Base-by-base conservation (phyloP, 352 stramenopile species). In the Hyphochytrium catenoides region DNA sequence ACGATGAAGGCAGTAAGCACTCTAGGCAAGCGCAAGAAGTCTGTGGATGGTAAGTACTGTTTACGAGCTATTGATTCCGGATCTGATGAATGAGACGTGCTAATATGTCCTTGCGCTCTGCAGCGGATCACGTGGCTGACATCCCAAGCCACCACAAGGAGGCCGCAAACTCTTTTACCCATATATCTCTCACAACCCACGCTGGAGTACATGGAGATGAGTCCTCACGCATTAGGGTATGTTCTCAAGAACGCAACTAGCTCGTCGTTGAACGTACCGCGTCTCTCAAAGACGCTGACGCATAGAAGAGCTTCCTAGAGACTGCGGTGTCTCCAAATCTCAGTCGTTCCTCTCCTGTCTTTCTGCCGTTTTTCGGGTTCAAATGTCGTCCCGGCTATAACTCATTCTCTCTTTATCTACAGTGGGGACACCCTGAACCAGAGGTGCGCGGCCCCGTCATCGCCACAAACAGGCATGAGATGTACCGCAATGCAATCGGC, bases 401-500 rank as follows among this genome's bases (percentile, higher is more conserved):
- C n/a, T n/a, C n/a, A n/a, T n/a, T n/a, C n/a, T n/a, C n/a, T n/a
- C n/a, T n/a, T n/a, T 32, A 20, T 34, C n/a, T 75, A 25, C 54
- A 82, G 50, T 95, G 85, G 85, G 81, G 77, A 2, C 64, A 89
- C 52, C 68, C 74, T 32, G 67, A 89, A 50, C 74, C 85, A 18
- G 49, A 77, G 17, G 62, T 91, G 26, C 74, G 82, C 20, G 85
- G 78, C 26, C 85, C 85, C 8, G 66, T 95, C 46, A 91, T 95
- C 50, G 89, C 78, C 34, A 95, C 85, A 3, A 91, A 93, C 38
- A 71, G 83, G 39, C 82, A 95, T 54, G 72, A 89, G 39, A 75
- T 82, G 34, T 91, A 95, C 46, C 64, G 89, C 21, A 98, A 98
- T 53, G 87, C 89, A 32, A 98, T 98, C 45, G 91, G 91, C 5